These are phyloP conservation scores for Talaromyces liani DNA, from an alignment of 495 filamentous ascomycete genomes.

Conservation along the genomic window DNA sequence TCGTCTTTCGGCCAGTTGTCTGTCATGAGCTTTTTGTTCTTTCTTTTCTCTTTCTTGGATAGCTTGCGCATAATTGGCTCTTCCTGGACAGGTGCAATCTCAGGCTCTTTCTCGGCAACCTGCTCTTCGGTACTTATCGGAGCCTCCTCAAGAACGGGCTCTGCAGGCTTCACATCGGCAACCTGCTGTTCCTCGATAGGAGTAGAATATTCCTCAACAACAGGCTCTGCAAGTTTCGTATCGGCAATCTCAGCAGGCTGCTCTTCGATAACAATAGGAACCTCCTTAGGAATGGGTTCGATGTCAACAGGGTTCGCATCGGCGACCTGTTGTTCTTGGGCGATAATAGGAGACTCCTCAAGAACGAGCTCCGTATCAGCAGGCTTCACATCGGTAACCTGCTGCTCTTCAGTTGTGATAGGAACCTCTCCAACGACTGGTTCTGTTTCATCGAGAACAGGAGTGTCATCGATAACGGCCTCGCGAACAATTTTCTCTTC, in stretches of 20 bases:
- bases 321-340: not conserved
- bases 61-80: slow-evolving; percentile 76
- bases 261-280: not conserved
- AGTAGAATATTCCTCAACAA: not conserved
- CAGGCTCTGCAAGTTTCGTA: not conserved
- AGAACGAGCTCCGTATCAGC: not conserved
- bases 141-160: not conserved
- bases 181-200: not conserved
- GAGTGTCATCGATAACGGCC: not conserved
- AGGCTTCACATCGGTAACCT: not conserved
- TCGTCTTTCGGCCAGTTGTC: slow-evolving; percentile 4
- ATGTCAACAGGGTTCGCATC: not conserved
- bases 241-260: not conserved
- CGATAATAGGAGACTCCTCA: not conserved
- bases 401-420: not conserved
- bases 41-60: slow-evolving; percentile 31
- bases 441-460: not conserved
- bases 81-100: slow-evolving; percentile 56
- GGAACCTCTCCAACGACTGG: not conserved
- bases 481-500: slow-evolving; percentile 9
- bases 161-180: not conserved
- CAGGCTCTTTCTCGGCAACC: not conserved
- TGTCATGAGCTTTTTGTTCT: slow-evolving; percentile 13
- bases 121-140: not conserved
- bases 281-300: not conserved